Evolutionary conservation across 495 filamentous ascomycete genomes (phyloP), one percentile per base, ranked within the genome.

Genomic region (Cryomyces minteri): DNA sequence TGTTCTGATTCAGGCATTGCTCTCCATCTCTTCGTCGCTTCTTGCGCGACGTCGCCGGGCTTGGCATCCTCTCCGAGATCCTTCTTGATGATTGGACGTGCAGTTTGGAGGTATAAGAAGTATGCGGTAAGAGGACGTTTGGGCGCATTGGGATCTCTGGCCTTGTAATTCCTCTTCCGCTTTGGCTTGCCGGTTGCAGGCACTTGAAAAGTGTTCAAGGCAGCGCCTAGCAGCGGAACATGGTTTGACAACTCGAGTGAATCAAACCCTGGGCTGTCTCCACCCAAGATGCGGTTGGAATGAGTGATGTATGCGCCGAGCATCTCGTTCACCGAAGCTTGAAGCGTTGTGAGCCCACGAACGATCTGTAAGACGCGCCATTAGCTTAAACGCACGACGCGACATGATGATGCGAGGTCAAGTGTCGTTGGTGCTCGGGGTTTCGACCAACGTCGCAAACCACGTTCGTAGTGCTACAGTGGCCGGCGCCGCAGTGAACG

Each of bases 121-220:
- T 86, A 95, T 0, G 90, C 86, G 12, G 90, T 95, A 50, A 94
- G 59, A 18, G 90, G 85, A 12, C 87, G 75, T 72, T 94, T 94
- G 43, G 90, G 90, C 9, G 87, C 85, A 58, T 94, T 92, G 47
- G 88, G 88, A 60, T 98, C 92, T 68, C 84, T 83, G 59, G 84
- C 49, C 48, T 51, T 58, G 46, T 58, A 51, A 9, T 39, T 31
- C 30, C 55, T 83, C 68, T 82, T 83, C 69, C 80, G 84, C 43
- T 67, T 64, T 39, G 29, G 30, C 44, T 50, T 6, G 53, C 47
- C 25, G 18, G 14, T 34, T 51, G 43, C 0, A 46, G 9, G 46
- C 32, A 51, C 14, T 34, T 48, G 48, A 39, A 45, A 41, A 18
- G 31, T 44, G 31, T 48, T 44, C 9, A 9, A 25, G 37, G 50